Evolutionary conservation across 108 stramenopile genomes (phyloP).

Genomic region (Nitzschia sp.): DNA sequence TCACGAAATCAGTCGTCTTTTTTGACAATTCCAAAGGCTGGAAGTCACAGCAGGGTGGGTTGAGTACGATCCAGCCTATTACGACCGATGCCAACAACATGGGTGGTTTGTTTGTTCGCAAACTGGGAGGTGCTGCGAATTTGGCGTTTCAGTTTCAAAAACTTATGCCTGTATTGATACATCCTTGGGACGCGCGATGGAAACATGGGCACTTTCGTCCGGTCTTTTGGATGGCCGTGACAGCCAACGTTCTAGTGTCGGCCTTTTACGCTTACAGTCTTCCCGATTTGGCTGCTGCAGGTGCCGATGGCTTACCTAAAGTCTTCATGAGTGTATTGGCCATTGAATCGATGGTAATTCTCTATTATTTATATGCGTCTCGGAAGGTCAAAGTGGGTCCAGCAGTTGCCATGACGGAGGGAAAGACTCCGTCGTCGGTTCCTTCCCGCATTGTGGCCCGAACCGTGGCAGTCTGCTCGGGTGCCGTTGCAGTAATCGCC

Average conservation of each 20-base stretch:
- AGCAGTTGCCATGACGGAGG: conserved; percentile 39
- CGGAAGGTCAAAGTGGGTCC: conserved; percentile 33
- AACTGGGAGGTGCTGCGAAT: conserved; percentile 74
- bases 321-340: conserved; percentile 49
- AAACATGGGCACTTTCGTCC: conserved; percentile 75
- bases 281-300: conserved; percentile 58
- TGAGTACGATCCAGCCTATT: conserved; percentile 64
- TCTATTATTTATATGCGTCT: conserved; percentile 36
- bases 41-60: conserved; percentile 85
- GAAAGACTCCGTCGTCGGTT: conserved; percentile 65
- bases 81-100: conserved; percentile 89
- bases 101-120: conserved; percentile 85
- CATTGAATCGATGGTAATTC: conserved; percentile 68
- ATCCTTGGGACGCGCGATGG: conserved; percentile 78
- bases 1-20: conserved; percentile 78
- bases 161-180: conserved; percentile 71
- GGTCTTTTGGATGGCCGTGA: conserved; percentile 45
- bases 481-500: conserved; percentile 55
- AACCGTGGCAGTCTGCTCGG: conserved; percentile 65
- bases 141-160: conserved; percentile 79
- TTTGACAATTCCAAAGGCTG: conserved; percentile 76
- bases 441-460: conserved; percentile 70
- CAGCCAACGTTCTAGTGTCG: conserved; percentile 55
- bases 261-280: conserved; percentile 55
- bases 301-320: conserved; percentile 52